These are phyloP conservation scores for Diaporthe batatas DNA, from an alignment of 2,329 filamentous ascomycete genomes.

Conservation along the genomic window DNA sequence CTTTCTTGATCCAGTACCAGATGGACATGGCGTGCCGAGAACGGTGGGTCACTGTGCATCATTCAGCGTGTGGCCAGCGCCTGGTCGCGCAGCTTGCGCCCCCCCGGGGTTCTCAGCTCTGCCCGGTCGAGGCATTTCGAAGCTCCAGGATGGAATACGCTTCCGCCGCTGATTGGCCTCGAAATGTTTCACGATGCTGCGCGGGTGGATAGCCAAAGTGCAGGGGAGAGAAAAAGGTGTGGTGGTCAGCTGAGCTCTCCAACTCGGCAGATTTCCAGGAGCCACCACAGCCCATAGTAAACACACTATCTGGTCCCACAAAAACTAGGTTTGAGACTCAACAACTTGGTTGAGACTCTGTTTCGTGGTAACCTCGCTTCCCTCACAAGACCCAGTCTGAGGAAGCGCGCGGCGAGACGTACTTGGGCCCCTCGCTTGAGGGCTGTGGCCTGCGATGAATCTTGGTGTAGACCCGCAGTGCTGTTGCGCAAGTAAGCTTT, in stretches of 20 bases:
- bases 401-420: not conserved
- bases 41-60: constrained; percentile 13
- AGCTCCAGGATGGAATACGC: constrained; percentile 15
- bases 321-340: constrained; percentile 30
- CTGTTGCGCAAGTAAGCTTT: not conserved
- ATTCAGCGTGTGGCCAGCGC: constrained; percentile 2
- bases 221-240: constrained; percentile 19
- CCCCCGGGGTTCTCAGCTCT: constrained; percentile 22
- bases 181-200: constrained; percentile 26
- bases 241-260: constrained; percentile 27
- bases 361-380: not conserved
- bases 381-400: not conserved
- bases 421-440: constrained; percentile 7
- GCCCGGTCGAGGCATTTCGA: constrained; percentile 6
- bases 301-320: constrained; percentile 19
- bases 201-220: constrained; percentile 25
- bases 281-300: constrained; percentile 4
- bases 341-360: constrained; percentile 15
- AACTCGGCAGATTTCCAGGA: constrained; percentile 18
- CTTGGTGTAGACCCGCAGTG: not conserved
- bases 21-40: not conserved
- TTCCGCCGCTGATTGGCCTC: constrained; percentile 17
- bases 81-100: constrained; percentile 4
- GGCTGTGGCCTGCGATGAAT: not conserved
- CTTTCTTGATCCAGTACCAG: constrained; percentile 13